phyloP scores from a whole-genome alignment of 1,284 basidiomycete species.

The Puccinia coronata region DNA sequence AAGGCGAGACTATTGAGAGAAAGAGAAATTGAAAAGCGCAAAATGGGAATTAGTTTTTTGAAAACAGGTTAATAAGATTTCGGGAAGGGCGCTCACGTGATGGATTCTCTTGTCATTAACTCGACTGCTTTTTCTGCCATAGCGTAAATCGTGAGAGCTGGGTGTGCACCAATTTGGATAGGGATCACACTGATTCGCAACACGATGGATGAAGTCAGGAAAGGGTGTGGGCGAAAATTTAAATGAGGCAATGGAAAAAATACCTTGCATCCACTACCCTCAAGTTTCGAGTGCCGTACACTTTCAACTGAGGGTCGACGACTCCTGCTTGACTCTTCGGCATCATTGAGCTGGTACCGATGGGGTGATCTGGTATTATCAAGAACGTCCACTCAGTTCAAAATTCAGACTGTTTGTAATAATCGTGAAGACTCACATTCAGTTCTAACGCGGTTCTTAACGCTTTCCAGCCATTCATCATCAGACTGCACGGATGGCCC shows the following conservation, averaged over 20 bases:
- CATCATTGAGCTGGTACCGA: slow-evolving; percentile 61
- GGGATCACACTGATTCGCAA: slow-evolving; percentile 16
- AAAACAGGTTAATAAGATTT: too few relatives aligned
- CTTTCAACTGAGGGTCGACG: slow-evolving; percentile 65
- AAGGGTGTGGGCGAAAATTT: not conserved
- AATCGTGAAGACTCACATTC: slow-evolving; percentile 31
- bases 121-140: slow-evolving; percentile 43
- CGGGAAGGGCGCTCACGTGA: too few relatives aligned
- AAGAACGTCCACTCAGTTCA: not conserved
- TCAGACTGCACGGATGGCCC: slow-evolving; percentile 28
- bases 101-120: too few relatives aligned
- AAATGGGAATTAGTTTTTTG: too few relatives aligned
- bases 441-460: slow-evolving; percentile 31
- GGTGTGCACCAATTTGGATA: slow-evolving; percentile 43
- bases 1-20: too few relatives aligned
- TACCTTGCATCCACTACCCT: slow-evolving; percentile 58
- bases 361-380: slow-evolving; percentile 54
- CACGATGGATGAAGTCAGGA: not conserved
- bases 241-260: not conserved
- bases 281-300: slow-evolving; percentile 72
- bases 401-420: too few relatives aligned
- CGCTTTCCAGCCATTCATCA: slow-evolving; percentile 18
- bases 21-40: too few relatives aligned
- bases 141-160: slow-evolving; percentile 31
- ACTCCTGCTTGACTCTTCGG: slow-evolving; percentile 61